These are phyloP conservation scores for Trametes pubescens DNA, from an alignment of 1,284 basidiomycete species.

Conservation along the genomic window DNA sequence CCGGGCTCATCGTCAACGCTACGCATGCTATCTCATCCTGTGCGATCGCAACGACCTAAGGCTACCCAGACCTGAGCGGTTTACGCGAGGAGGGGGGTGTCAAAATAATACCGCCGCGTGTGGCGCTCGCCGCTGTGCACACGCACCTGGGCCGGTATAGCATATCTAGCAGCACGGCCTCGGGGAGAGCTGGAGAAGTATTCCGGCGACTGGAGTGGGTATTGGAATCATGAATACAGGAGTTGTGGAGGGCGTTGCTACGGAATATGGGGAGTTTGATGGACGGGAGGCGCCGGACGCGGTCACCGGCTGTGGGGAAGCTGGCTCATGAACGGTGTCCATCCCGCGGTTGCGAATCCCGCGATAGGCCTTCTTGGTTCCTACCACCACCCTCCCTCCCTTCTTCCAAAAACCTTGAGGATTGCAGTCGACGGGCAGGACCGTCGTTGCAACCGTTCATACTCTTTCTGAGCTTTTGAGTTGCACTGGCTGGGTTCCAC, in stretches of 20 bases:
- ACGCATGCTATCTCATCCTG: slow-evolving; percentile 4
- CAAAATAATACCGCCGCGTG: neutral
- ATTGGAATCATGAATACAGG: no score
- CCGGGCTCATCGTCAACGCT: slow-evolving; percentile 12
- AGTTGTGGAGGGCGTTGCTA: slow-evolving; percentile 20
- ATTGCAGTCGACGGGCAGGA: slow-evolving; percentile 56
- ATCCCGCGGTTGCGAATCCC: slow-evolving; percentile 14
- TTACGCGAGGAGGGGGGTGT: neutral
- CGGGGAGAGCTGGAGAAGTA: neutral
- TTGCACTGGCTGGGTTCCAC: slow-evolving; percentile 40
- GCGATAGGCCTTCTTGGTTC: slow-evolving; percentile 30
- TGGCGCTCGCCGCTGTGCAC: neutral
- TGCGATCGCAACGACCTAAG: slow-evolving; percentile 5
- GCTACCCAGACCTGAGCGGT: neutral
- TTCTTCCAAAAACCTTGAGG: slow-evolving; percentile 39
- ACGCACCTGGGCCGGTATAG: neutral
- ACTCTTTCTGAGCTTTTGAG: slow-evolving; percentile 28
- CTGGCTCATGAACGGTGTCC: neutral
- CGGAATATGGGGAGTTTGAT: slow-evolving; percentile 15
- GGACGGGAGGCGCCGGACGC: neutral
- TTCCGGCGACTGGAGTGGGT: neutral
- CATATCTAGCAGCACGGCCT: neutral
- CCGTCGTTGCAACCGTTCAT: slow-evolving; percentile 47
- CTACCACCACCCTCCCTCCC: slow-evolving; percentile 33
- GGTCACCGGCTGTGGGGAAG: neutral